Conservation (phyloP, 2,329 filamentous ascomycete genomes). For the Colletotrichum sp. region DNA sequence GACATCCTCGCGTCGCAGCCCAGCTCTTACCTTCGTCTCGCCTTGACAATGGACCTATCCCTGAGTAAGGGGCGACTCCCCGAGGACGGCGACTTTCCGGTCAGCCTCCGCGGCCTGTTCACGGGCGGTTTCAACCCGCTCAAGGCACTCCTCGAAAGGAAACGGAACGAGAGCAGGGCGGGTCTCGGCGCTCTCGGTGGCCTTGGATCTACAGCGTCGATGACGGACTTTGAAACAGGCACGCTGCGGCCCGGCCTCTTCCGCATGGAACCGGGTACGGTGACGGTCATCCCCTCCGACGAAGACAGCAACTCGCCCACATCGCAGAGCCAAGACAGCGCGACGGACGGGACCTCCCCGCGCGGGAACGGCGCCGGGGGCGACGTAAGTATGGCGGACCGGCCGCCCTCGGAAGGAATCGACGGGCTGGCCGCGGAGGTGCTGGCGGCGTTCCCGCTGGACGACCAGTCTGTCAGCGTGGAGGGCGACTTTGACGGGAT, state of each 20-base stretch:
- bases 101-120: slow-evolving; percentile 41
- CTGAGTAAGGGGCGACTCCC: slow-evolving; percentile 46
- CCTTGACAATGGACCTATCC: slow-evolving; percentile 48
- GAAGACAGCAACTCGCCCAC: slow-evolving; percentile 23
- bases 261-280: slow-evolving; percentile 11
- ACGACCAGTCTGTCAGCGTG: slow-evolving; percentile 27
- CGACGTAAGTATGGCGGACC: slow-evolving; percentile 16
- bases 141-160: slow-evolving; percentile 33
- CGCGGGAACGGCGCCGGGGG: not conserved
- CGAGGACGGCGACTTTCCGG: slow-evolving; percentile 45
- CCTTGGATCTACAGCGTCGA: not conserved
- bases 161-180: slow-evolving; percentile 15
- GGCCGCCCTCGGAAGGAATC: slow-evolving; percentile 31
- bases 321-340: slow-evolving; percentile 5
- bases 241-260: slow-evolving; percentile 12
- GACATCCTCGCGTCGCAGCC: slow-evolving; percentile 46
- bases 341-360: slow-evolving; percentile 10
- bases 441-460: slow-evolving; percentile 35
- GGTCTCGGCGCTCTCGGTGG: not conserved
- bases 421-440: slow-evolving; percentile 34
- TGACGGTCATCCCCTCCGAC: slow-evolving; percentile 22
- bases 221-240: slow-evolving; percentile 12
- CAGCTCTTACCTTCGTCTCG: slow-evolving; percentile 44
- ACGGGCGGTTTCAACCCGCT: slow-evolving; percentile 41
- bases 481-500: slow-evolving; percentile 28